Base-by-base conservation (phyloP, 352 stramenopile genomes). In the Globisporangium spiculum region DNA sequence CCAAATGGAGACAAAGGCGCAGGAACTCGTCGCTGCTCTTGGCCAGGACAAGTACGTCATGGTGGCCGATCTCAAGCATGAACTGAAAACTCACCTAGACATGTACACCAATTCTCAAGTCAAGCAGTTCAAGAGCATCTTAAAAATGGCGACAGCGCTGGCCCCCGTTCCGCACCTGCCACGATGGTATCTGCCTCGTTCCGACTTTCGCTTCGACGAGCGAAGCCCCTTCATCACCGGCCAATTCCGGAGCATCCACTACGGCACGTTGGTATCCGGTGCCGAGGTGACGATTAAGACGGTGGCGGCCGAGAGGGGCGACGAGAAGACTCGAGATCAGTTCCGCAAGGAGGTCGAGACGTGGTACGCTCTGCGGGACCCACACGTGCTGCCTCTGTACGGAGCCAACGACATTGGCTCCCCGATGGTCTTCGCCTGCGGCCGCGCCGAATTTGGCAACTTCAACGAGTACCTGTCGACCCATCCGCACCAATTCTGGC, bases 361-460 rank as follows among this genome's bases (percentile, higher is more conserved):
- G 41, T 74, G 68, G 64, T 48, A 65, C 61, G 22, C 62, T 10
- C 65, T 75, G 12, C 63, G 68, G 5, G 34, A 77, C 38, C 72
- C 72, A 52, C 59, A 77, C 59, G 36, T 77, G n/a, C 56, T 77
- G 22, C 68, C 68, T 20, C 48, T 77, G 12, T 77, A 75, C 52
- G 72, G 68, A 18, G 72, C 72, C 64, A 75, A 75, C 68, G 50
- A 68, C 64, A 36, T 14, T 5, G 27, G 63, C 16, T 46, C 24
- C 0, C 72, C 72, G 12, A 53, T 75, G 60, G 20, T 78, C 6
- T 48, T 72, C 5, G 68, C 75, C n/a, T 44, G 41, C 22, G 72
- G 38, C 27, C 46, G 56, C 32, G 72, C 72, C n/a, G 57, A 75
- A 58, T 22, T 68, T 24, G 71, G 72, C 48, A 73, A 78, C 53